Evolutionary conservation across 2,329 filamentous ascomycete genomes (phyloP), one percentile per base, ranked within the genome.

Genomic region (Alternaria ventricosa): DNA sequence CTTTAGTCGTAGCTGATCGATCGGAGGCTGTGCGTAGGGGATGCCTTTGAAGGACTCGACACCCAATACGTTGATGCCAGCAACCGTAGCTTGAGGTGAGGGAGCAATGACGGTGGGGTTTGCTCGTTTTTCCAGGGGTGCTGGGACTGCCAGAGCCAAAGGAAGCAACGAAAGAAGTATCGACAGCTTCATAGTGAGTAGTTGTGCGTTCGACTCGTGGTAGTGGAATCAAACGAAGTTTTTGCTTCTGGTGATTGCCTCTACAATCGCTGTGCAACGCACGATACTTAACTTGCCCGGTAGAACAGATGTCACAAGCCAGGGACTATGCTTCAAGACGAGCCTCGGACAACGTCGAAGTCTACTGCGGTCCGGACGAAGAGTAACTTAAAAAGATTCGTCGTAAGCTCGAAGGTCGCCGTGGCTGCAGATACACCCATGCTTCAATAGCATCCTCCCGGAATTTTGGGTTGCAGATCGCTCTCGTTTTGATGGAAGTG

Each of bases 11-110:
- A 93, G 82, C 4, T 83, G 76, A 0, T 90, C 91, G 0, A 87
- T 84, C 0, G 92, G 92, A 2, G 91, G 86, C 65, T 92, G 83
- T 3, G 92, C 91, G 73, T 89, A 96, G 4, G 92, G 92, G 60
- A 96, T 92, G 22, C 89, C 91, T 59, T 86, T 88, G 81, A 92
- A 94, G 25, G 84, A 87, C 61, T 95, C 92, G 20, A 93, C 84
- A 25, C 80, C 78, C 3, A 76, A 71, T 3, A 78, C 74, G 63
- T 69, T 79, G 60, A 75, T 77, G 41, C 88, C 88, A 45, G 86
- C 75, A 33, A 92, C 80, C 5, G 86, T 90, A 41, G 87, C 89
- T 64, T 68, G 70, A 23, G 78, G 73, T 46, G 85, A 83, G 1
- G 84, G 78, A 36, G 89, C 85, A 15, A 83, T 79, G 53, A 90